Evolutionary conservation across 2,329 filamentous ascomycete species (phyloP), one percentile per base, ranked within the genome.

Genomic region (Aurifilum marmelostoma): DNA sequence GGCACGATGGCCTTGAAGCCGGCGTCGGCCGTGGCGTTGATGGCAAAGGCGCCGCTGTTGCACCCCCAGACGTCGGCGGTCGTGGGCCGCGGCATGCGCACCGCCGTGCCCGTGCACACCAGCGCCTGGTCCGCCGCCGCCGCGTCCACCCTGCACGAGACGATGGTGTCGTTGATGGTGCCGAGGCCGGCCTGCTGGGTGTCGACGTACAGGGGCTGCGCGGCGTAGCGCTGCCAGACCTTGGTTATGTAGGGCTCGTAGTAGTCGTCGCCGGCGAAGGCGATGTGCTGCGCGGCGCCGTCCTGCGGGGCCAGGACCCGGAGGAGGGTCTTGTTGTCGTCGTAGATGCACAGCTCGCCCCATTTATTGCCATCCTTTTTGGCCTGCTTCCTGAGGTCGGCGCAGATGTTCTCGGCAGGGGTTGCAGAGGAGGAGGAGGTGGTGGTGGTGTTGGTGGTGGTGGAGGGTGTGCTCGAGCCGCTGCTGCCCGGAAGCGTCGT

Each of bases 1-100:
- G 84, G 81, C 85, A 79, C 1, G 83, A 75, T 0, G 59, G 82
- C 82, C 2, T 75, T 67, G 72, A 84, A 82, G 2, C 82, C 72
- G 6, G 67, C 76, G 67, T 81, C 83, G 21, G 70, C 84, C 82
- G 9, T 72, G 73, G 0, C 67, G 59, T 41, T 62, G 37, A 62
- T 78, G 1, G 71, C 77, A 67, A 86, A 85, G 0, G 84, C 80
- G 0, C 84, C 84, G 14, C 77, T 79, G 78, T 84, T 82, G 77
- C 84, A 86, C 29, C 83, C 81, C 78, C 82, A 87, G 72, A 86
- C 84, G 69, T 86, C 84, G 7, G 71, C 71, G 9, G 79, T 77
- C 5, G 76, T 74, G 14, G 84, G 84, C 72, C 83, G 83, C 7
- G 71, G 63, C 73, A 84, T 85, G 21, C 72, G 52, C 58, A 63